phyloP scores from a whole-genome alignment of 768 basidiomycete species.

The Favolaschia claudopus region DNA sequence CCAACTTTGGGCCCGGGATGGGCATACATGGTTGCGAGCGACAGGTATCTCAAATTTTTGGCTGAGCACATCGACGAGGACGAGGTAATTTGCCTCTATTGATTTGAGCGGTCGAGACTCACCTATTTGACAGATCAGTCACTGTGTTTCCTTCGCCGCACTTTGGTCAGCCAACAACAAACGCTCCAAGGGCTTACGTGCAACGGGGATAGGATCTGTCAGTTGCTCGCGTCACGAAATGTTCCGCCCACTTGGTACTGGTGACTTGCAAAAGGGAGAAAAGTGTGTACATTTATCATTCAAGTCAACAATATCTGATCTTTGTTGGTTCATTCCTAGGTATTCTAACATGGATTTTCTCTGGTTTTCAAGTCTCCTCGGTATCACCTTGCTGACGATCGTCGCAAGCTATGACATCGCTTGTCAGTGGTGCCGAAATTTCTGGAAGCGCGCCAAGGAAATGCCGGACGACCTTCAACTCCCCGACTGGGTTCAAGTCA shows the following conservation, averaged over 20 bases:
- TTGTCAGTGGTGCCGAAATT: slow-evolving; percentile 31
- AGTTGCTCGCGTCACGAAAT: slow-evolving; percentile 25
- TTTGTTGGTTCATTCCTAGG: neutral
- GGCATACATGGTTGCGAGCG: slow-evolving; percentile 23
- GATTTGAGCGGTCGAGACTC: neutral
- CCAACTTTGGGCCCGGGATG: slow-evolving; percentile 20
- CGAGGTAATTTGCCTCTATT: neutral
- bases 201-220: slow-evolving; percentile 29
- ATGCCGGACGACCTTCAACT: slow-evolving; percentile 7
- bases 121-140: slow-evolving; percentile 8
- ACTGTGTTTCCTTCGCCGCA: slow-evolving; percentile 14
- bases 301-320: neutral
- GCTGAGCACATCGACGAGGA: neutral
- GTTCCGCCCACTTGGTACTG: slow-evolving; percentile 26
- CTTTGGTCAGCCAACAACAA: slow-evolving; percentile 15
- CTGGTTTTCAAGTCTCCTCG: slow-evolving; percentile 11
- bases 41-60: slow-evolving; percentile 1
- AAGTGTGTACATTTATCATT: slow-evolving; percentile 13
- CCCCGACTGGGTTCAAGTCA: neutral
- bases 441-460: slow-evolving; percentile 14
- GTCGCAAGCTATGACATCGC: slow-evolving; percentile 34
- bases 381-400: neutral
- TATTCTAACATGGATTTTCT: slow-evolving; percentile 34
- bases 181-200: slow-evolving; percentile 24
- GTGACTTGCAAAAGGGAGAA: slow-evolving; percentile 35